These are phyloP conservation scores for Suhomyces panamericanus DNA, from an alignment of 1,139 yeast species.

Conservation along the genomic window DNA sequence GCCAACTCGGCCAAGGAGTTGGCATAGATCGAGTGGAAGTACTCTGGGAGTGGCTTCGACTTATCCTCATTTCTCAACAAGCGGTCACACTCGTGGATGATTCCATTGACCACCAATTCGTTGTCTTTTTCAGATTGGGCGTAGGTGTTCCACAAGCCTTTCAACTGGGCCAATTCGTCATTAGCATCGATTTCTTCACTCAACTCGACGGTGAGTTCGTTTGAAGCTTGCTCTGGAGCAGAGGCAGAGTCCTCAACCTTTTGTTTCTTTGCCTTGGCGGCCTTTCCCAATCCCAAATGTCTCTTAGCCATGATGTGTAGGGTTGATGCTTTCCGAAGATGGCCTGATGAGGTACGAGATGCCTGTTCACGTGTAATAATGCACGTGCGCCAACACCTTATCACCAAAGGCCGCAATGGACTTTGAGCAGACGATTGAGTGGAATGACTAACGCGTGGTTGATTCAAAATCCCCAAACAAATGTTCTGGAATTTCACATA, in stretches of 20 bases:
- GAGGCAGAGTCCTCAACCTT: constrained; percentile 31
- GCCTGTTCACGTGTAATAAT: background rate
- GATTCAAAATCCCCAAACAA: no score
- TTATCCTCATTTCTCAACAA: constrained; percentile 51
- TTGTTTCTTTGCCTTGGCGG: constrained; percentile 52
- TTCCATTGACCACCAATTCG: constrained; percentile 73
- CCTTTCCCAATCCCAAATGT: constrained; percentile 79
- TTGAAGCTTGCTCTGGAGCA: constrained; percentile 19
- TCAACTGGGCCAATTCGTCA: constrained; percentile 73
- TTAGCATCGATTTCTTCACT: constrained; percentile 70
- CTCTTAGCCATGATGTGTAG: constrained; percentile 58
- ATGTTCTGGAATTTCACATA: no score
- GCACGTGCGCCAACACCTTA: background rate
- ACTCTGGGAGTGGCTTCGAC: constrained; percentile 45
- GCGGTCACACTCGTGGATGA: constrained; percentile 89
- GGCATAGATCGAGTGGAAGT: constrained; percentile 74
- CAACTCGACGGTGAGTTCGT: constrained; percentile 66
- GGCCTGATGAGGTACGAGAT: constrained; percentile 2
- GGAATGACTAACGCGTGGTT: no score
- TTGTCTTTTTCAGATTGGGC: constrained; percentile 54
- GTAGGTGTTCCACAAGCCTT: constrained; percentile 69
- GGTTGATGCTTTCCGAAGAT: background rate
- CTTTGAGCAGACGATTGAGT: no score
- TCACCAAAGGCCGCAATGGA: no score
- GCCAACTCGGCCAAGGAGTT: constrained; percentile 70